phyloP scores from a whole-genome alignment of 2,329 filamentous ascomycete genomes.

The Emmonsia crescens region DNA sequence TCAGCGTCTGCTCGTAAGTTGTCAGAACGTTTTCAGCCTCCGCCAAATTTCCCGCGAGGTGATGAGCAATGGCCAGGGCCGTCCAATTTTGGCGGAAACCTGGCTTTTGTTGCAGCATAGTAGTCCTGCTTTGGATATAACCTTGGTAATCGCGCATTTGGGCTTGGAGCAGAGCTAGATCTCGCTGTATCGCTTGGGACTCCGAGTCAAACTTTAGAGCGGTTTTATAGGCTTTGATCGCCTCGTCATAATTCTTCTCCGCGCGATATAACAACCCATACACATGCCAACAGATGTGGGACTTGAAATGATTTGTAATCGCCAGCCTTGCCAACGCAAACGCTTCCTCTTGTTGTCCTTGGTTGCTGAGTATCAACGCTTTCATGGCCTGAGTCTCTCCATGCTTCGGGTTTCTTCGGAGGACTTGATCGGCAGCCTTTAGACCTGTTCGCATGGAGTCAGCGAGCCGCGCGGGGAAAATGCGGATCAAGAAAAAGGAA shows the following conservation, averaged over 20 bases:
- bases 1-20: slow-evolving; percentile 88
- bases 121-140: slow-evolving; percentile 77
- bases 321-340: slow-evolving; percentile 88
- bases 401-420: slow-evolving; percentile 90
- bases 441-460: slow-evolving; percentile 48
- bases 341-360: slow-evolving; percentile 86
- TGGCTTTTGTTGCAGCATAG: slow-evolving; percentile 78
- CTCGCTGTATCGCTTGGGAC: slow-evolving; percentile 83
- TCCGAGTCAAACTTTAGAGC: slow-evolving; percentile 89
- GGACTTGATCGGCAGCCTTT: slow-evolving; percentile 91
- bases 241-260: slow-evolving; percentile 96
- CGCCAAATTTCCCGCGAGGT: slow-evolving; percentile 71
- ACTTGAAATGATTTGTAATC: slow-evolving; percentile 94
- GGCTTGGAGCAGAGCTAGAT: slow-evolving; percentile 83
- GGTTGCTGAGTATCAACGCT: slow-evolving; percentile 85
- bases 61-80: slow-evolving; percentile 85
- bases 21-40: slow-evolving; percentile 86
- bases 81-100: slow-evolving; percentile 90
- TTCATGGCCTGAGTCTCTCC: slow-evolving; percentile 99
- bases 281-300: slow-evolving; percentile 98
- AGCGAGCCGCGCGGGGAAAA: slow-evolving; percentile 15
- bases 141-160: slow-evolving; percentile 95
- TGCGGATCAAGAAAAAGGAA: slow-evolving; percentile 15
- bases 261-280: slow-evolving; percentile 89
- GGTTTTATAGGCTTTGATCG: slow-evolving; percentile 98